These are phyloP conservation scores for Hygrophorus pudorinus DNA, from an alignment of 768 basidiomycete species.

Conservation along the genomic window DNA sequence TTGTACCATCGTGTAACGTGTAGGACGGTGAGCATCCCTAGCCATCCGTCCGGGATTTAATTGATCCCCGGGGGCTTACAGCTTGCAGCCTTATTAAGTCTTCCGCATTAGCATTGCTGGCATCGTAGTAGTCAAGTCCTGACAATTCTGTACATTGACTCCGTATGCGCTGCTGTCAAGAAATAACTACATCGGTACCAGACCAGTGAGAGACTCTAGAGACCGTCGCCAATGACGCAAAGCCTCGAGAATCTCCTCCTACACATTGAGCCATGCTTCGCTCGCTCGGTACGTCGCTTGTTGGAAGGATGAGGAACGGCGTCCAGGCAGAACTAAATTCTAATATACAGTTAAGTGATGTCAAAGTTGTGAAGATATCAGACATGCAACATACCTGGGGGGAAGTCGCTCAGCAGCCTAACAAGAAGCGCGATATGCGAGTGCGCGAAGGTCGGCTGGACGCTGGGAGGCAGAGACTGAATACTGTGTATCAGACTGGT, in stretches of 20 bases:
- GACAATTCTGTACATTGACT: no score
- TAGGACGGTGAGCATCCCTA: no score
- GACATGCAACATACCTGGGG: conserved; percentile 29
- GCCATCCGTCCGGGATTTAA: no score
- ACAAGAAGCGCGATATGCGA: conserved; percentile 70
- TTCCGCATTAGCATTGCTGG: no score
- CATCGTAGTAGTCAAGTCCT: no score
- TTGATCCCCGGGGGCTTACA: no score
- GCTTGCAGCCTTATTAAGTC: no score
- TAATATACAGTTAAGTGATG: conserved; percentile 13
- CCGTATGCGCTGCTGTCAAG: no score
- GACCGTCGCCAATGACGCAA: not conserved
- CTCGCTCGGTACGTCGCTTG: conserved; percentile 65
- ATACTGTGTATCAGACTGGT: not conserved
- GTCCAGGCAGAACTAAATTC: conserved; percentile 32
- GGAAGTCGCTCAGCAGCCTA: conserved; percentile 50
- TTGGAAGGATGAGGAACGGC: conserved; percentile 55
- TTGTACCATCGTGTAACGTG: no score
- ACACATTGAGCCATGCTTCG: conserved; percentile 62
- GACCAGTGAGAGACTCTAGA: no score
- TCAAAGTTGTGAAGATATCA: not conserved
- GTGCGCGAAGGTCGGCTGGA: conserved; percentile 44
- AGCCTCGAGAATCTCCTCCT: conserved; percentile 44
- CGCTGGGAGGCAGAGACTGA: conserved; percentile 37
- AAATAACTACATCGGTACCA: no score